Base-by-base conservation (phyloP, 345 rosid genomes). In the Lepidium africanum region DNA sequence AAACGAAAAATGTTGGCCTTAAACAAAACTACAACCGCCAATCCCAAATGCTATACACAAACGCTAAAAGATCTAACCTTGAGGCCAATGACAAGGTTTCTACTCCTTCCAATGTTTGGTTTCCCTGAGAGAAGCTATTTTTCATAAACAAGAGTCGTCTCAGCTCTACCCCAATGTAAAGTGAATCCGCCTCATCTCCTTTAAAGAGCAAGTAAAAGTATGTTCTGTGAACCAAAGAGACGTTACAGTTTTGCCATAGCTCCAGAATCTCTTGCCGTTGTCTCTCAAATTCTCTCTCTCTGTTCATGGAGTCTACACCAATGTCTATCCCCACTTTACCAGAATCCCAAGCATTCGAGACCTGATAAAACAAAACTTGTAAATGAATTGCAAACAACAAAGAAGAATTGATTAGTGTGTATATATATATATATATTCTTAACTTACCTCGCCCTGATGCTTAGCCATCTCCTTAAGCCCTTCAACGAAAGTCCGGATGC, bases 131-230 rank as follows among this genome's bases (percentile, higher is more conserved):
- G 81, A 91, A 82, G 52, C 83, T 80, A 65, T 86, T 87, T 80
- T 85, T 81, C 67, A 94, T 87, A 84, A 91, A 91, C 71, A 85
- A 77, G 53, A 94, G 96, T 74, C 99, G 81, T 74, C 93, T 81
- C 41, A 83, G 82, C 85, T 94, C 99, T n/a, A 94, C 99, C 67
- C 85, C 99, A 72, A 89, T 77, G 84, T 94, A 94, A 51, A 89
- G 83, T 56, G 92, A 89, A 83, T 94, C 99, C 9, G 83, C 56
- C 5, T 84, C 84, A 65, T 94, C 96, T 46, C 99, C 99, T 77
- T 84, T 87, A 54, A 94, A 89, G 40, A 94, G 96, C 78, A 94
- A 79, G 82, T 81, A 89, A 71, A 91, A 94, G 70, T 91, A 94
- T 11, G 99, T 94, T 79, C 99, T 81, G 79, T 94, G 96, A 51